Evolutionary conservation across 495 filamentous ascomycete species (phyloP), one percentile per base, ranked within the genome.

Genomic region (Penicillium samsonianum): DNA sequence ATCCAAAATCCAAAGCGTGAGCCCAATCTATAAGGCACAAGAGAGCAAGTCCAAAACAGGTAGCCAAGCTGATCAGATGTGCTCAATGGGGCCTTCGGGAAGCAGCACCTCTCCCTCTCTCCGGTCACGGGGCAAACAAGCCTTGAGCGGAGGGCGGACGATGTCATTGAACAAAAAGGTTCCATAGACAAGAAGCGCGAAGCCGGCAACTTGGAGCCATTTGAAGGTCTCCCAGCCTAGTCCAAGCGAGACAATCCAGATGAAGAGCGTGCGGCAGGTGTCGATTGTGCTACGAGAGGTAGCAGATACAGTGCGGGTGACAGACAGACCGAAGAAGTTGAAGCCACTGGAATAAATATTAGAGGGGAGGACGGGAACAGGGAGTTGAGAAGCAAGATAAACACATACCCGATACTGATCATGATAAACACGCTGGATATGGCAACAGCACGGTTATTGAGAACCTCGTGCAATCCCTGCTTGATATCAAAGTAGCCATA

Each of bases 211-310:
- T 73, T 98, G 94, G 10, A 98, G 82, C 89, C 92, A 96, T 76
- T 98, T 98, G 84, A 98, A 98, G 10, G 83, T 85, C 73, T 98
- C 94, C 94, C 94, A 98, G 50, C 94, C 92, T 0, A 98, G 82
- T 7, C 88, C 91, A 10, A 98, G 82, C 4, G 90, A 95, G 17
- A 96, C 90, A 26, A 98, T 81, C 94, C 94, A 98, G 76, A 98
- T 98, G 80, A 98, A 98, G 3, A 98, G 82, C 0, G 94, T 98
- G 2, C 94, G 87, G 78, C 92, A 97, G 2, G 95, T 98, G 69
- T 98, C 94, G 62, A 98, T 97, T 12, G 92, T 96, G 54, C 90
- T 95, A 48, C 94, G 86, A 0, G 92, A 89, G 0, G 94, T 98
- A 20, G 94, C 94, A 42, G 86, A 90, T 50, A 98, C 91, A 60